Conservation (phyloP, 345 rosid species). For the Gossypium herbaceum region DNA sequence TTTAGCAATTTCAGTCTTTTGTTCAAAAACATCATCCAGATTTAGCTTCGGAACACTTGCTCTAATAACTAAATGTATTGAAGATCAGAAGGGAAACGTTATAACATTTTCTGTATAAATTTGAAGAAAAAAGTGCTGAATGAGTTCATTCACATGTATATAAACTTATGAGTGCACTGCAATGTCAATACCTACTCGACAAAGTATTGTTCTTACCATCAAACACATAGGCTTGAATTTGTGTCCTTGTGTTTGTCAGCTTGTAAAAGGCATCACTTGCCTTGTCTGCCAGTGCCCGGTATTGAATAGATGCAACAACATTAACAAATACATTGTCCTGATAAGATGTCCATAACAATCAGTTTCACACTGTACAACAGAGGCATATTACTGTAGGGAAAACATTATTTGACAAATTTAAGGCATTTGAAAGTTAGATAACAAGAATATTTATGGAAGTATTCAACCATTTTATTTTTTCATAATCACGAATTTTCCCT, state of each 20-base stretch:
- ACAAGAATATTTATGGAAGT: background rate
- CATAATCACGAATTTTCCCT: background rate
- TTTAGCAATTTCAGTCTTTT: conserved; percentile 50
- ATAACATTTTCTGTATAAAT: background rate
- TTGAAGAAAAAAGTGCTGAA: background rate
- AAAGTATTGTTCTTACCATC: conserved; percentile 34
- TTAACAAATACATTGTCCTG: conserved; percentile 54
- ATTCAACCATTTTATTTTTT: background rate
- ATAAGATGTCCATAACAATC: background rate
- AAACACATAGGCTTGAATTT: conserved; percentile 50
- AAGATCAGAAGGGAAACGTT: background rate
- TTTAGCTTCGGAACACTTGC: conserved; percentile 47
- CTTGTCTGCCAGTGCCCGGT: conserved; percentile 40
- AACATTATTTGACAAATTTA: background rate
- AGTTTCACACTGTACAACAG: background rate
- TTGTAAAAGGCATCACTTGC: conserved; percentile 48
- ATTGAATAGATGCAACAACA: conserved; percentile 49
- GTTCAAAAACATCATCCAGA: conserved; percentile 52
- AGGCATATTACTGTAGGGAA: background rate
- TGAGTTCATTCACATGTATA: background rate
- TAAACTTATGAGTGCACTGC: background rate
- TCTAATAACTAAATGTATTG: conserved; percentile 25
- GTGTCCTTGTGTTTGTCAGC: conserved; percentile 41
- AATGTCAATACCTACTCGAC: background rate
- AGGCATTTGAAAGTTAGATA: background rate